Evolutionary conservation across 1,284 basidiomycete species (phyloP).

Genomic region (Irpex sp.): DNA sequence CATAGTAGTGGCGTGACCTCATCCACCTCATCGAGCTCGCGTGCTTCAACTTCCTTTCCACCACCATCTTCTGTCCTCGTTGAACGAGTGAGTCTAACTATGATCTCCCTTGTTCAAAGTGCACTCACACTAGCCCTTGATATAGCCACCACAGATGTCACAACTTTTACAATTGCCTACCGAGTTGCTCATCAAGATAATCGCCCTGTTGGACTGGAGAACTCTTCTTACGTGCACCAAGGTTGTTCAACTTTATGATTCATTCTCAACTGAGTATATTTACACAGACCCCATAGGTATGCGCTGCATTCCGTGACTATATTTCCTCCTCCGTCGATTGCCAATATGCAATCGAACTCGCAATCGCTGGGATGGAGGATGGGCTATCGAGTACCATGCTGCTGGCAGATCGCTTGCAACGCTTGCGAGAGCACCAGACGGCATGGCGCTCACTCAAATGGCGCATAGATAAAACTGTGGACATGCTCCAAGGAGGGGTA

Average conservation of each 20-base stretch:
- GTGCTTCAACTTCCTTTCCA: not conserved
- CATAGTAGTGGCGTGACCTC: not conserved
- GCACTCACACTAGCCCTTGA: not conserved
- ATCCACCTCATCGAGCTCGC: not conserved
- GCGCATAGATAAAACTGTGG: slow-evolving; percentile 32
- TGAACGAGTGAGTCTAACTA: not conserved
- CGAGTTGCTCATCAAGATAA: slow-evolving; percentile 26
- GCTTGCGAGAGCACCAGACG: slow-evolving; percentile 39
- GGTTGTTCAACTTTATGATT: slow-evolving; percentile 24
- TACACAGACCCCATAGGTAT: slow-evolving; percentile 36
- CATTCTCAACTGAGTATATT: not conserved
- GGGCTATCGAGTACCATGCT: slow-evolving; percentile 29
- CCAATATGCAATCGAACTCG: slow-evolving; percentile 54
- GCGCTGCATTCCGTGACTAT: slow-evolving; percentile 33
- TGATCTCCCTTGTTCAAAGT: not conserved
- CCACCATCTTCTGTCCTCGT: not conserved
- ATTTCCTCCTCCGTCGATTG: slow-evolving; percentile 35
- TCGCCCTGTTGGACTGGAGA: slow-evolving; percentile 22
- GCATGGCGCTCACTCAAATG: slow-evolving; percentile 46
- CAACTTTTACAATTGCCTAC: slow-evolving; percentile 19
- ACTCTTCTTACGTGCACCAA: slow-evolving; percentile 28
- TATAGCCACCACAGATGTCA: slow-evolving; percentile 5
- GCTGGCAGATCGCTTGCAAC: slow-evolving; percentile 35
- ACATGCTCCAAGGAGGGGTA: slow-evolving; percentile 31
- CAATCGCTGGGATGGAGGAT: slow-evolving; percentile 44